A percentile compares a stretch with the other conserved stretches of the same genome.
phyloP scores from a whole-genome alignment of 768 basidiomycete species.

The Daedalea quercina region DNA sequence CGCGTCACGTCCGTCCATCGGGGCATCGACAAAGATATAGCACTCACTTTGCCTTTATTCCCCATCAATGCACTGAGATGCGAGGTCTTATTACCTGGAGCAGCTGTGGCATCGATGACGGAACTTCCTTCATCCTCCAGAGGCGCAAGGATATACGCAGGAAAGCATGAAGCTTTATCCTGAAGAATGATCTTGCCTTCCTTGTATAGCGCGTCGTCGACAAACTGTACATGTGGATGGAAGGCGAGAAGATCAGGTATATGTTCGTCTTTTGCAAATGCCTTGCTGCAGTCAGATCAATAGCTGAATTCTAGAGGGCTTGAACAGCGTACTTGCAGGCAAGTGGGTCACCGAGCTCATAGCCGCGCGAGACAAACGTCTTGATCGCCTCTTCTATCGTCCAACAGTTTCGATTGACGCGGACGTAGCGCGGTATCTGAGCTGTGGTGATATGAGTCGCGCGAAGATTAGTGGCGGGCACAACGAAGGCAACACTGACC shows the following conservation, averaged over 20 bases:
- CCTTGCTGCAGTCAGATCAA: conserved; percentile 33
- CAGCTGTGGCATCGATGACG: conserved; percentile 92
- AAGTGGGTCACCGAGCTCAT: conserved; percentile 43
- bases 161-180: conserved; percentile 98
- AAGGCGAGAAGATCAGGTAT: conserved; percentile 79
- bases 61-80: conserved; percentile 86
- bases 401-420: conserved; percentile 73
- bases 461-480: no score
- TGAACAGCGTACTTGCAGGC: conserved; percentile 38
- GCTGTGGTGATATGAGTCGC: conserved; percentile 33
- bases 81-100: conserved; percentile 97
- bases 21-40: background rate
- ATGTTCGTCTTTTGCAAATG: conserved; percentile 71
- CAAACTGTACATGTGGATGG: conserved; percentile 57
- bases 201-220: conserved; percentile 65
- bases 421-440: conserved; percentile 76
- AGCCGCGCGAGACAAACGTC: conserved; percentile 51
- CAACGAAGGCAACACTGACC: no score
- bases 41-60: conserved; percentile 68
- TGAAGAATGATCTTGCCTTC: conserved; percentile 86
- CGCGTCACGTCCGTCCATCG: background rate
- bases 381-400: conserved; percentile 56
- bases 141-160: conserved; percentile 80
- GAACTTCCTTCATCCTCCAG: conserved; percentile 43
- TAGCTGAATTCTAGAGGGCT: background rate